Base-by-base conservation (phyloP, 2,329 filamentous ascomycete species). In the Sporothrix mexicana region DNA sequence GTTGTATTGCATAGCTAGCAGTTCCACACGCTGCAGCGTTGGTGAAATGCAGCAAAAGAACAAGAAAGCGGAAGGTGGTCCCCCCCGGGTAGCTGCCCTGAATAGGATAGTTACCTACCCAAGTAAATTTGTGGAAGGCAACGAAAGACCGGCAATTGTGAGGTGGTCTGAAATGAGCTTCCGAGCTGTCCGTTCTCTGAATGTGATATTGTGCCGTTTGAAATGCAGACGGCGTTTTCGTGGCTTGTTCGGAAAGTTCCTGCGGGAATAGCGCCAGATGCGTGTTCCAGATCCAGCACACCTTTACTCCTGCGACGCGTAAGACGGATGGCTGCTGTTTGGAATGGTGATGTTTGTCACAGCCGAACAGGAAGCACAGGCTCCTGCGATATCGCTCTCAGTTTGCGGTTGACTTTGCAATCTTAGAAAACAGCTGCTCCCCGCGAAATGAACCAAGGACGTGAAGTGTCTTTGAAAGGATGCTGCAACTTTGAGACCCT, bases 281-380 rank as follows among this genome's bases (percentile, higher is more conserved):
- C 57, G 30, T 62, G 57, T 41, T 43, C 36, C 57, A 43, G 57
- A 62, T 62, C 30, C 15, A 36, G 36, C 57, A 43, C 30, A 25
- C 6, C 57, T 30, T 41, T 61, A 15, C 57, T 62, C 17, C n/a
- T 61, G 57, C 30, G 9, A 41, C 30, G 57, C 36, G 20, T 62
- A 20, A 62, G 15, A 62, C 9, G 30, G 30, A 6, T 53, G 51
- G n/a, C 51, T 53, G 51, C 51, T 43, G 57, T 17, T 30, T 12
- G 30, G 57, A 62, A 43, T 62, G 57, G 57, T 20, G 30, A 43
- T 62, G 17, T 62, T 43, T 62, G 9, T 41, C 25, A n/a, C 25
- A 30, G 17, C 57, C 30, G 30, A 36, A 36, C 30, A 36, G 30
- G 30, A 36, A 36, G 30, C 30, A 36, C 30, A 36, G 30, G 30